These are phyloP conservation scores for Gaultheria prostrata DNA, from an alignment of 148 eudicot species.

Conservation along the genomic window DNA sequence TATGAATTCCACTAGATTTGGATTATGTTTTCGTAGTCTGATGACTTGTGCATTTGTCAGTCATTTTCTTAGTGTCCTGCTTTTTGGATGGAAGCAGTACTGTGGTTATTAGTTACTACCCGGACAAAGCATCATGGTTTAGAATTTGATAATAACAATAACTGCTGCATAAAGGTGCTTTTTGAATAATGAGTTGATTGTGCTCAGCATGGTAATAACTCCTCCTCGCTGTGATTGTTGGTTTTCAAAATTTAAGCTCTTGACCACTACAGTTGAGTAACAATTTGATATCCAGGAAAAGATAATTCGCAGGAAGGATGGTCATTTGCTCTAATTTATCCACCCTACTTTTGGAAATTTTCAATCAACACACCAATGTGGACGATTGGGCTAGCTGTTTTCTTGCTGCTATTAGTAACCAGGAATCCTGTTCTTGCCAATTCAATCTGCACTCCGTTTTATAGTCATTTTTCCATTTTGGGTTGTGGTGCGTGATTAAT, in stretches of 20 bases:
- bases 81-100: not conserved
- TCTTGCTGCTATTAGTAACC: not conserved
- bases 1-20: not conserved
- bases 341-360: not conserved
- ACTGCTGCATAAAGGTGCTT: not conserved
- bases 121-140: not conserved
- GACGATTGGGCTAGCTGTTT: not conserved
- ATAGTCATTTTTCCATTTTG: not conserved
- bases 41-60: no score
- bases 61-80: not conserved
- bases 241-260: not conserved
- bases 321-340: not conserved
- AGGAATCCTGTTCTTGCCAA: not conserved
- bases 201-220: not conserved
- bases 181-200: not conserved
- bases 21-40: not conserved
- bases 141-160: not conserved
- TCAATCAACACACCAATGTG: not conserved
- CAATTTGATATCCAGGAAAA: not conserved
- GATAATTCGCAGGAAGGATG: not conserved
- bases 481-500: not conserved
- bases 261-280: not conserved
- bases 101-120: not conserved
- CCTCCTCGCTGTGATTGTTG: slow-evolving; percentile 10
- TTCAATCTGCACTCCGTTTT: not conserved